Percentiles rank a stretch among this genome's conserved stretches.
phyloP scores from a whole-genome alignment of 306 rosid species.

The Nissolia schottii region DNA sequence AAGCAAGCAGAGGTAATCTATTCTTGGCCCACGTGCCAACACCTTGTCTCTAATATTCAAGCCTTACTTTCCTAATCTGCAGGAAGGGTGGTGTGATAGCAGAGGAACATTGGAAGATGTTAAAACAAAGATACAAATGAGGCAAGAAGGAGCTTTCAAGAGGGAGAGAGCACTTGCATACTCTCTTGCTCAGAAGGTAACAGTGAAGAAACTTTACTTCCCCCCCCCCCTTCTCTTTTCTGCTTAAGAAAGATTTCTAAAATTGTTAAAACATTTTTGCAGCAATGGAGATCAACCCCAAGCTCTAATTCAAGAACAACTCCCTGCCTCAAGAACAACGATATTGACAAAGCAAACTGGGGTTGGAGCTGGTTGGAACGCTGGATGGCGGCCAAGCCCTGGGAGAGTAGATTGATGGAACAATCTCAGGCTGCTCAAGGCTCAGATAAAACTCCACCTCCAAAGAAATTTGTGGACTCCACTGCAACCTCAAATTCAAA shows the following conservation, averaged over 20 bases:
- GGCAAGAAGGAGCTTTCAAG: conserved; percentile 91
- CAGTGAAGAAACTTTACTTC: background rate
- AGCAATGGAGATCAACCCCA: conserved; percentile 77
- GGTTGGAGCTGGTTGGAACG: conserved; percentile 99
- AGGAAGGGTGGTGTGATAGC: conserved; percentile 99
- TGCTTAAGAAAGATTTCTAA: background rate
- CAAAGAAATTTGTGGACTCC: conserved; percentile 51
- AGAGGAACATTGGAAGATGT: conserved; percentile 77
- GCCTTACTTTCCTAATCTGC: background rate
- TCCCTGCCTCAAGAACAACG: conserved; percentile 43
- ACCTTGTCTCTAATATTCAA: too few relatives aligned
- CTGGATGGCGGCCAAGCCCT: conserved; percentile 99
- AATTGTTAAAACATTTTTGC: conserved; percentile 3
- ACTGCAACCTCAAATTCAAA: conserved; percentile 38
- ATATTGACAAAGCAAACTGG: conserved; percentile 59
- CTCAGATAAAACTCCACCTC: conserved; percentile 51
- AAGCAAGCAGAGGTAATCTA: conserved; percentile 80
- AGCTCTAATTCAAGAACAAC: conserved; percentile 34
- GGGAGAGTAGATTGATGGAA: conserved; percentile 95
- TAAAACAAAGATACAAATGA: conserved; percentile 73
- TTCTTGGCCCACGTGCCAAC: too few relatives aligned
- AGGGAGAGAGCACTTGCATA: conserved; percentile 96
- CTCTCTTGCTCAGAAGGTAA: conserved; percentile 88
- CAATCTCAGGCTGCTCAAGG: conserved; percentile 50
- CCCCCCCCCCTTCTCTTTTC: background rate